Conservation (phyloP, 1,139 yeast genomes). For the Candida sp. region DNA sequence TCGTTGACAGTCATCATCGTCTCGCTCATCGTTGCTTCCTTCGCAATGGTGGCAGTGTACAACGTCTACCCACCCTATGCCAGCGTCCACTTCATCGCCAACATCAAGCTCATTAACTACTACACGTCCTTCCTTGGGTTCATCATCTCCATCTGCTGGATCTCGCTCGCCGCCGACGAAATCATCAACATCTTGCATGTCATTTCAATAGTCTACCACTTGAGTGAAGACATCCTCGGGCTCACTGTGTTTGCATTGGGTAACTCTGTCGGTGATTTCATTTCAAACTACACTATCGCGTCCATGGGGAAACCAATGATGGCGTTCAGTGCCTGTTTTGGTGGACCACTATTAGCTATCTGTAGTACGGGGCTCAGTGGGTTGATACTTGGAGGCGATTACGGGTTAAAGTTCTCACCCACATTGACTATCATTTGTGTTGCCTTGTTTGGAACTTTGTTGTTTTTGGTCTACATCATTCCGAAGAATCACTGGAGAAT, state of each 20-base stretch:
- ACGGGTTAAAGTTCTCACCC: constrained; percentile 14
- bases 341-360: constrained; percentile 75
- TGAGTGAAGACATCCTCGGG: constrained; percentile 86
- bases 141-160: constrained; percentile 69
- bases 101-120: constrained; percentile 27
- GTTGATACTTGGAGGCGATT: constrained; percentile 39
- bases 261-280: constrained; percentile 87
- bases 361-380: constrained; percentile 62
- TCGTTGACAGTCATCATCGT: constrained; percentile 5
- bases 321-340: constrained; percentile 96
- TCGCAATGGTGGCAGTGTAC: constrained; percentile 11
- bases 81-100: constrained; percentile 1
- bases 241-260: constrained; percentile 92
- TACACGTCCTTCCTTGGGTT: constrained; percentile 62
- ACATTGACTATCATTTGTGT: constrained; percentile 51
- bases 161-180: constrained; percentile 77
- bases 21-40: constrained; percentile 16
- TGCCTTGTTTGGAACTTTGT: constrained; percentile 57
- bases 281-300: constrained; percentile 86
- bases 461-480: constrained; percentile 55
- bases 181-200: constrained; percentile 71
- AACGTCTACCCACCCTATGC: constrained; percentile 10
- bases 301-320: constrained; percentile 86
- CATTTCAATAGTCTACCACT: constrained; percentile 58
- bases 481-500: constrained; percentile 72